A percentile compares a stretch with the other conserved stretches of the same genome.
Conservation (phyloP, 2,329 filamentous ascomycete species). For the Colletotrichum neosansevieriae region DNA sequence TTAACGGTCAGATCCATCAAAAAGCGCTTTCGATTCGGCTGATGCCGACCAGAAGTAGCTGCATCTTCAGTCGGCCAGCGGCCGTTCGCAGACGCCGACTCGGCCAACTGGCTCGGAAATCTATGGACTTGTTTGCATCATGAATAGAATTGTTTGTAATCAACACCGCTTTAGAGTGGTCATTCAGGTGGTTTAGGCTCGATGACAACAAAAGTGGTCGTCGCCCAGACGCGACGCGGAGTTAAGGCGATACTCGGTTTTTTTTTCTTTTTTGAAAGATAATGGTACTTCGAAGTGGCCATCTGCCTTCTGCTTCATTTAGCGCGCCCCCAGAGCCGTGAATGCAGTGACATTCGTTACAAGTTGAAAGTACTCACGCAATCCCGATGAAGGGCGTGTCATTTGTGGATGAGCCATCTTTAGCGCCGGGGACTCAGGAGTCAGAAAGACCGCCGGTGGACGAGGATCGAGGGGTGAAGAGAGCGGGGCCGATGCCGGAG, state of each 20-base stretch:
- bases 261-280: not conserved
- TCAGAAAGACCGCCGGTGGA: not conserved
- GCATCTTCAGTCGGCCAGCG: not conserved
- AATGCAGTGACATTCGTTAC: slow-evolving; percentile 12
- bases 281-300: not conserved
- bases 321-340: slow-evolving; percentile 12
- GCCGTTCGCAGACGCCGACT: slow-evolving; percentile 11
- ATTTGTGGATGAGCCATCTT: slow-evolving; percentile 1
- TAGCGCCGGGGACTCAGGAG: not conserved
- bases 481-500: slow-evolving; percentile 32
- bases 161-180: slow-evolving; percentile 7
- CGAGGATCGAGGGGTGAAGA: slow-evolving; percentile 11
- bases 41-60: not conserved
- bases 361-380: not conserved
- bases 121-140: not conserved
- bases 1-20: not conserved
- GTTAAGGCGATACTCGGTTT: not conserved
- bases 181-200: not conserved
- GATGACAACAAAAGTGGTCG: slow-evolving; percentile 9
- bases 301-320: not conserved
- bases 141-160: slow-evolving; percentile 1
- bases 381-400: not conserved
- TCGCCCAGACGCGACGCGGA: slow-evolving; percentile 15
- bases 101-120: slow-evolving; percentile 1
- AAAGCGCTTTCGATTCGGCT: no score